Percentiles rank a stretch among this genome's conserved stretches.
These are phyloP conservation scores for Marasmius tenuissimus DNA, from an alignment of 1,284 basidiomycete species.

Conservation along the genomic window DNA sequence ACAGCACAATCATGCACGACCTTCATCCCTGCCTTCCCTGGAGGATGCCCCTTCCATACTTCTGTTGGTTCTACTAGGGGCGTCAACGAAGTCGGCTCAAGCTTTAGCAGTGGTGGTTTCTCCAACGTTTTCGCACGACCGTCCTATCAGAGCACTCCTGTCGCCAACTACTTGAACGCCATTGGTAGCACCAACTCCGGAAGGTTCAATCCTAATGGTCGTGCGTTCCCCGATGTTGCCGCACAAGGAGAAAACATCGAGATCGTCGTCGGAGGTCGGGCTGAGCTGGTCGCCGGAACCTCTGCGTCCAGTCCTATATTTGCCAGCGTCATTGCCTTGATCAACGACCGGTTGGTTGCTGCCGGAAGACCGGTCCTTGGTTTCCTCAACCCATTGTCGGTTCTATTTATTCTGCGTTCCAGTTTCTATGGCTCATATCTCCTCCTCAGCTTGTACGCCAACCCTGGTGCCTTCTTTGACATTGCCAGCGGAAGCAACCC, in stretches of 20 bases:
- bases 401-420: constrained; percentile 19
- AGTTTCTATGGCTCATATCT: neutral
- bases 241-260: constrained; percentile 34
- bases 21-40: constrained; percentile 35
- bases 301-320: constrained; percentile 39
- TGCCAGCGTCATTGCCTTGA: constrained; percentile 35
- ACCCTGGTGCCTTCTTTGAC: constrained; percentile 27
- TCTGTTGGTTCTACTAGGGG: constrained; percentile 29
- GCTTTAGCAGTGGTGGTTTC: constrained; percentile 41
- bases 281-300: constrained; percentile 33
- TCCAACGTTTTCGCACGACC: constrained; percentile 36
- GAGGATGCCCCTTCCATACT: constrained; percentile 21
- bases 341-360: constrained; percentile 39
- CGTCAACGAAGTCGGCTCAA: constrained; percentile 27
- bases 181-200: constrained; percentile 31
- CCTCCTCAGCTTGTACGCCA: constrained; percentile 27
- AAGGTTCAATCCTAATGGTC: constrained; percentile 36
- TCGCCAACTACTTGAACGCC: constrained; percentile 23
- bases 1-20: constrained; percentile 21
- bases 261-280: constrained; percentile 23
- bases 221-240: constrained; percentile 43
- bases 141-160: constrained; percentile 32
- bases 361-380: constrained; percentile 37
- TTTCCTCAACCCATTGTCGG: constrained; percentile 41
- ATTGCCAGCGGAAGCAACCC: constrained; percentile 24